Base-by-base conservation (phyloP, 306 rosid species). In the Glycine tomentella region DNA sequence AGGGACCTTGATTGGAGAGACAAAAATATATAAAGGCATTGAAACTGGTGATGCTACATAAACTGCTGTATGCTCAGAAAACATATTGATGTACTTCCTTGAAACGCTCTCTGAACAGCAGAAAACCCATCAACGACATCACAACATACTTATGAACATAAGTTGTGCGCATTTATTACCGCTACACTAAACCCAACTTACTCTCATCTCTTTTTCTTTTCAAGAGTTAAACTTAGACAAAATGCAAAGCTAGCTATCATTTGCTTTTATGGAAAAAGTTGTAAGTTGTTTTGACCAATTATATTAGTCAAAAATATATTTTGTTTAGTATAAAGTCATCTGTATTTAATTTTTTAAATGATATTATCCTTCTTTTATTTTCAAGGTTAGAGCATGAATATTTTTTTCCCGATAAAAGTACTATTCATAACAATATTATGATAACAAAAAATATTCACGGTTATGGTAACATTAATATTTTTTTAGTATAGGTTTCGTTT, bases 31-130 rank as follows among this genome's bases (percentile, higher is more conserved):
- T 46, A 72, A 49, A 16, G 77, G 15, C 62, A 76, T 82, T 17
- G 88, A 82, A 84, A 84, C 66, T 49, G 36, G 77, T 76, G 91
- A 79, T 69, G 83, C 83, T 73, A 48, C 85, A 76, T 53, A 80
- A 80, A 80, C 58, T 83, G 68, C 48, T 74, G 31, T 73, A 38
- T 68, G n/a, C 78, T 40, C 76, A 80, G 77, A 57, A 57, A 85
- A 88, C 86, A 75, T 72, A 68, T 58, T 85, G 83, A 85, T 87
- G 84, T 52, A 76, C 75, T 84, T 25, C 31, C 31, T 25, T 25
- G 31, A 25, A 25, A 63, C 33, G 49, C 75, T 61, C 75, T 48
- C 9, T 64, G 5, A 72, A 86, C 67, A 66, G 33, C 53, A 57
- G 17, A 74, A 50, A 86, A 67, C 61, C 80, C 57, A 83, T 83